Conservation (phyloP, 2,329 filamentous ascomycete species). For the Ciborinia camelliae region DNA sequence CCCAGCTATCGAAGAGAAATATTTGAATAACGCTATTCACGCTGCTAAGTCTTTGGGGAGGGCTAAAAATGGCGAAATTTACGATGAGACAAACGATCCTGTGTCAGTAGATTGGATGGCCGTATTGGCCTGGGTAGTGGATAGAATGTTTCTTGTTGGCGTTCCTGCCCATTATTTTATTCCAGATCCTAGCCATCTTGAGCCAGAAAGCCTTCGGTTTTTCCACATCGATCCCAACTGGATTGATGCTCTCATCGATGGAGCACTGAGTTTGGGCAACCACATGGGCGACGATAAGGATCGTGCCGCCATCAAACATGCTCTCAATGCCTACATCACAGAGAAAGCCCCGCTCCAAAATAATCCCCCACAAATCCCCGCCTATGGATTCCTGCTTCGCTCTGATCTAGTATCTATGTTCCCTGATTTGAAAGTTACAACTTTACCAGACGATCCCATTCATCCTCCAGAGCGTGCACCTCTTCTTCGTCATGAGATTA, state of each 20-base stretch:
- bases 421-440: constrained; percentile 40
- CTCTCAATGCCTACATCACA: constrained; percentile 38
- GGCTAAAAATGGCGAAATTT: constrained; percentile 4
- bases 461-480: neutral
- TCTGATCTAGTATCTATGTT: constrained; percentile 40
- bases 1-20: too few species aligned
- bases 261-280: constrained; percentile 43
- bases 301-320: constrained; percentile 36
- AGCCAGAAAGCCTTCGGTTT: constrained; percentile 42
- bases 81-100: constrained; percentile 15
- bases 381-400: constrained; percentile 42
- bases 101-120: constrained; percentile 40
- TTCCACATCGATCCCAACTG: constrained; percentile 46
- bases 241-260: constrained; percentile 45
- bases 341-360: too few species aligned
- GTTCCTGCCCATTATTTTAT: constrained; percentile 45
- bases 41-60: too few species aligned
- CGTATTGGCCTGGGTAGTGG: constrained; percentile 40
- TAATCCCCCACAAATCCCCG: constrained; percentile 37
- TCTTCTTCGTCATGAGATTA: neutral
- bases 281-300: constrained; percentile 37
- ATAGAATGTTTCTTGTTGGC: constrained; percentile 39
- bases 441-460: neutral
- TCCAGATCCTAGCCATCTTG: constrained; percentile 40
- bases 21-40: too few species aligned